Evolutionary conservation across 768 basidiomycete species (phyloP).

Genomic region (Pleurotus giganteus): DNA sequence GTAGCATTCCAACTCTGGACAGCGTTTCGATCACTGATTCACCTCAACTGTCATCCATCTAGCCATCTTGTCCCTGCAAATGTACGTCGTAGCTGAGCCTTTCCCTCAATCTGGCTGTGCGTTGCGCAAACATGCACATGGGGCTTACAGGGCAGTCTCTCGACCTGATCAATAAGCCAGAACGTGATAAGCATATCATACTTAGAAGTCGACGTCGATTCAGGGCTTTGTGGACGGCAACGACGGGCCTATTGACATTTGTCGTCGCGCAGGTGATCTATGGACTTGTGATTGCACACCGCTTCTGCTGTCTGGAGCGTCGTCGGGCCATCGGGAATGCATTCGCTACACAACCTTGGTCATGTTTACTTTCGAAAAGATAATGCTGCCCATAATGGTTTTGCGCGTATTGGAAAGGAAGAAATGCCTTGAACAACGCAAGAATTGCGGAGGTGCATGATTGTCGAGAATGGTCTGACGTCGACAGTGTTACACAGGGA

Average conservation of each 20-base stretch:
- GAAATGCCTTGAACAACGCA: background rate
- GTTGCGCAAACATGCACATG: too few relatives aligned
- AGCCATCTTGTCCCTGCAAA: too few relatives aligned
- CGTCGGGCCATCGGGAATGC: background rate
- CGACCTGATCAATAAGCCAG: too few relatives aligned
- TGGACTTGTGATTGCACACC: background rate
- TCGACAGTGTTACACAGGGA: conserved; percentile 4
- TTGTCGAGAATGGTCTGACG: background rate
- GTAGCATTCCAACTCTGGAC: too few relatives aligned
- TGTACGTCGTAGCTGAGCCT: too few relatives aligned
- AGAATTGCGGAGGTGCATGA: background rate
- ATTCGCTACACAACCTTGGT: background rate
- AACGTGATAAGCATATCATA: too few relatives aligned
- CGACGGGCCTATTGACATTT: background rate
- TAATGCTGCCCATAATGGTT: background rate
- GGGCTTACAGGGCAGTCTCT: too few relatives aligned
- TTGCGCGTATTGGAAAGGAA: background rate
- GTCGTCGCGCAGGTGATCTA: background rate
- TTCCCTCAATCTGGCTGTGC: too few relatives aligned
- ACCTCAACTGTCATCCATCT: too few relatives aligned
- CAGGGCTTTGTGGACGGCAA: background rate
- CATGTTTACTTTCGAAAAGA: background rate
- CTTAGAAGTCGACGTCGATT: background rate
- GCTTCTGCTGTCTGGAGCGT: background rate
- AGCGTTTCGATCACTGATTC: too few relatives aligned